Conservation (phyloP, 257 asterid genomes). For the Solanum appendiculatum region DNA sequence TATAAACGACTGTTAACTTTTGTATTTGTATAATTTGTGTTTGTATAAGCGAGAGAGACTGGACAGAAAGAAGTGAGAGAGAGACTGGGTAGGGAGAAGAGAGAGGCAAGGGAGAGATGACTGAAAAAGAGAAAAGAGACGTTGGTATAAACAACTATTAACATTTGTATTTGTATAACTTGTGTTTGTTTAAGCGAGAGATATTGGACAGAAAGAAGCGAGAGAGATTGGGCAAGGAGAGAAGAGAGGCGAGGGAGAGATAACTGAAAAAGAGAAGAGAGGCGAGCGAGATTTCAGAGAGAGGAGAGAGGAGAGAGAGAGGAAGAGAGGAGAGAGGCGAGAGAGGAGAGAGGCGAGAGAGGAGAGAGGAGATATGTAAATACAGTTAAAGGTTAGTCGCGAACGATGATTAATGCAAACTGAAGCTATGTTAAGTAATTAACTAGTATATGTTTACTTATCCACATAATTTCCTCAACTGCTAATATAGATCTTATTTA, state of each 20-base stretch:
- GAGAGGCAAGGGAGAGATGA: not conserved
- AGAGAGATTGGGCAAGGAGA: not conserved
- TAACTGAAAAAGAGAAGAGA: not conserved
- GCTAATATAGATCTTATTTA: too few relatives aligned
- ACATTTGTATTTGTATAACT: not conserved
- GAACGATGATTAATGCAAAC: not conserved
- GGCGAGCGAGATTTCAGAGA: not conserved
- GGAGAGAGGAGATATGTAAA: not conserved
- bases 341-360: not conserved
- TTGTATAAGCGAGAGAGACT: not conserved
- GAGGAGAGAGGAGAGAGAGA: not conserved
- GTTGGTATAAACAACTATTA: too few relatives aligned
- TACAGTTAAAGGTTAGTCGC: rapidly evolving
- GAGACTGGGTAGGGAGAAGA: not conserved
- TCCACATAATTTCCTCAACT: too few relatives aligned
- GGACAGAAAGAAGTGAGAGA: not conserved
- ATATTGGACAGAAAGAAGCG: not conserved
- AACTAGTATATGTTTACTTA: too few relatives aligned
- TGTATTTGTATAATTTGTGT: not conserved
- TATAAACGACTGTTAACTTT: not conserved
- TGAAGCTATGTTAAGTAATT: too few relatives aligned
- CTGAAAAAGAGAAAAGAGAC: not conserved
- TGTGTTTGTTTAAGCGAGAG: not conserved
- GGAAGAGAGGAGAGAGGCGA: not conserved
- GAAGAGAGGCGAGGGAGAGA: not conserved